Base-by-base conservation (phyloP, 1,284 basidiomycete genomes). In the Heliocybe sulcata region DNA sequence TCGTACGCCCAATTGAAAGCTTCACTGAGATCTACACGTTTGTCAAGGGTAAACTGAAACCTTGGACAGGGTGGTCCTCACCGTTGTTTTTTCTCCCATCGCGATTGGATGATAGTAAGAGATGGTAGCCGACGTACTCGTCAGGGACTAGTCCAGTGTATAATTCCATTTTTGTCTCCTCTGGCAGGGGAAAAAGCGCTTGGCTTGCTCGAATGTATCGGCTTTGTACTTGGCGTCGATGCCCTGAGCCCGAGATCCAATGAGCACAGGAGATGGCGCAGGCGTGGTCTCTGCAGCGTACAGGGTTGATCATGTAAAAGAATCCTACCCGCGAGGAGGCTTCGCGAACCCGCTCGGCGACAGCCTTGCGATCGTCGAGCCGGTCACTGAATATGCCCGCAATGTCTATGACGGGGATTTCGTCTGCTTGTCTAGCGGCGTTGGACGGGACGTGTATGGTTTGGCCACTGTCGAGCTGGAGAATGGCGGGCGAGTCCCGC, bases 1-100 rank as follows among this genome's bases (percentile, higher is more conserved):
- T 94, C 90, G 72, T 83, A 84, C 0, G 88, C 89, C 52, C 93
- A 74, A 59, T 91, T 86, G 65, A 92, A 94, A 0, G 85, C 88
- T 67, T 94, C 92, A 64, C 92, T 88, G 51, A 87, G 67, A 64
- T 92, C 90, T 42, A 42, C 12, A 14, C 88, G 88, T n/a, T 77
- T 73, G 60, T 42, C 38, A 42, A 16, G 4, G 29, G 12, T 31
- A 31, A 6, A 31, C 29, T 31, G 29, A 12, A 12, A 12, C 6
- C 29, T n/a, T n/a, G 12, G 29, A 31, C 29, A 4, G 29, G 6
- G 29, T 31, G 12, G 29, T 31, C 12, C 29, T 31, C 12, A 42
- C 38, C 38, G 38, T n/a, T 42, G 16, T 42, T 3, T 20, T 82
- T 83, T 27, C 77, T 72, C 0, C 84, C 82, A 59, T 87, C 75